Percentiles rank a stretch among this genome's conserved stretches.
These are phyloP conservation scores for Nicotiana knightiana DNA, from an alignment of 257 asterid species.

Conservation along the genomic window DNA sequence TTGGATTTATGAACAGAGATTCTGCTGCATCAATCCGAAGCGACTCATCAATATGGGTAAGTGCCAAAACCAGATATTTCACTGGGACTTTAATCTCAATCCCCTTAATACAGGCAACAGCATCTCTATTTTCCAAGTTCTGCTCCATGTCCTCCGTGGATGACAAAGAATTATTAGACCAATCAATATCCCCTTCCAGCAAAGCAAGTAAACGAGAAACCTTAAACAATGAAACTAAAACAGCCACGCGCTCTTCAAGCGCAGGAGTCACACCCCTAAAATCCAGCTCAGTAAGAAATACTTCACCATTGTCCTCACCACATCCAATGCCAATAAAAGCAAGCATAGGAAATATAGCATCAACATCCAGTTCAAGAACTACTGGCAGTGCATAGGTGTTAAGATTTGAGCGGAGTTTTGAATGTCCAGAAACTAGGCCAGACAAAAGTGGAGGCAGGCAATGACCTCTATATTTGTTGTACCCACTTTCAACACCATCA, in stretches of 20 bases:
- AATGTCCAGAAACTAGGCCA: slow-evolving; percentile 74
- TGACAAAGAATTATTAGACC: slow-evolving; percentile 39
- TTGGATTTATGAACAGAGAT: slow-evolving; percentile 81
- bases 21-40: slow-evolving; percentile 98
- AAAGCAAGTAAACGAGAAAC: slow-evolving; percentile 80
- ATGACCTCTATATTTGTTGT: slow-evolving; percentile 54
- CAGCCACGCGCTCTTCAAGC: slow-evolving; percentile 68
- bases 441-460: slow-evolving; percentile 69
- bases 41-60: slow-evolving; percentile 78
- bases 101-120: slow-evolving; percentile 58
- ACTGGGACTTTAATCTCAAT: slow-evolving; percentile 62
- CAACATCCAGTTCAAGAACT: slow-evolving; percentile 75
- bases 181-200: slow-evolving; percentile 91
- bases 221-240: slow-evolving; percentile 80
- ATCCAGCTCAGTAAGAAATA: slow-evolving; percentile 35
- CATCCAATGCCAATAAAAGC: slow-evolving; percentile 56
- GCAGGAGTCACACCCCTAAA: slow-evolving; percentile 34
- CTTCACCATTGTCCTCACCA: slow-evolving; percentile 36
- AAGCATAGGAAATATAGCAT: slow-evolving; percentile 78
- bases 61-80: slow-evolving; percentile 73
- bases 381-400: slow-evolving; percentile 85
- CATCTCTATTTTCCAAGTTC: slow-evolving; percentile 32
- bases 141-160: slow-evolving; percentile 31
- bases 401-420: slow-evolving; percentile 81
- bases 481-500: slow-evolving; percentile 73